Evolutionary conservation across 2,329 filamentous ascomycete species (phyloP), one percentile per base, ranked within the genome.

Genomic region (Sporothrix pseudoabietina): DNA sequence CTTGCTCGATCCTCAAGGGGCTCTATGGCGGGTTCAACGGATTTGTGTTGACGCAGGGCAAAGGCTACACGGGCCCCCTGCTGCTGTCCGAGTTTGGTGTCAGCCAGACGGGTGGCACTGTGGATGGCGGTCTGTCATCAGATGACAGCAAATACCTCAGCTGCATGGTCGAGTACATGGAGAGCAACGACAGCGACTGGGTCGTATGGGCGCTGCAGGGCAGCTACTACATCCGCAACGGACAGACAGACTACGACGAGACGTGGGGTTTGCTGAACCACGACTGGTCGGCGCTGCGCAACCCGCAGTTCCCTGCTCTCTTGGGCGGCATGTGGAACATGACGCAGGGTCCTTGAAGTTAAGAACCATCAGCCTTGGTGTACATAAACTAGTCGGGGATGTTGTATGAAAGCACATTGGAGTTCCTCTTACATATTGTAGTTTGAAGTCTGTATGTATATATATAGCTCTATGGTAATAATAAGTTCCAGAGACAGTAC

Each of bases 1-100:
- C 80, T 77, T 89, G 87, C 79, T 79, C 77, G 52, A 52, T 83
- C 22, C 81, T 83, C 63, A 81, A 82, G 77, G 75, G 80, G 32
- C 77, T 84, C 74, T 86, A 87, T 74, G 86, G 87, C 22, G 77
- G 80, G 1, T 82, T 85, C 55, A 82, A 82, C 75, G 87, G 87
- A 6, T 89, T 87, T 78, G 81, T 89, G 10, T 81, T 89, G 16
- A 81, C 80, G 76, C 85, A 88, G 77, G 79, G 78, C 52, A 75
- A 83, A 77, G 74, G 76, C 9, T 86, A 83, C 76, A 88, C 87
- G 0, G 86, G 84, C 1, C 87, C 88, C 2, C 79, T 89, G n/a
- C 82, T 88, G 68, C 78, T 90, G 59, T 87, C 85, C 72, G 88
- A 90, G 81, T 90, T 90, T 76, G 88, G 88, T 41, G 87, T 86